Percentiles rank a stretch among this genome's conserved stretches.
Conservation (phyloP, 1,139 yeast genomes). For the Wickerhamomyces sp. region DNA sequence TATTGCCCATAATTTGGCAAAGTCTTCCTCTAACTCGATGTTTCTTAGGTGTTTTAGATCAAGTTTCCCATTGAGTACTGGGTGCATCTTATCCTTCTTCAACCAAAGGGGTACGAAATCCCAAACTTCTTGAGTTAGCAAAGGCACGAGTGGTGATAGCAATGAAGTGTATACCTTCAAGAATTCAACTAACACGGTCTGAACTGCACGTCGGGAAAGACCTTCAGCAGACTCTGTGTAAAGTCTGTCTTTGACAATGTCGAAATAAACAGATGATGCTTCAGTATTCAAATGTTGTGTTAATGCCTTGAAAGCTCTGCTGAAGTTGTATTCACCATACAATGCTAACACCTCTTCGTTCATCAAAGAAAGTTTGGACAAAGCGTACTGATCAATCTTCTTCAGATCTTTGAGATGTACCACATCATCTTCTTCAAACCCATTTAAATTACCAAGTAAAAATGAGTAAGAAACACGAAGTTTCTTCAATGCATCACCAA, state of each 20-base stretch:
- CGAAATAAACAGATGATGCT: conserved; percentile 81
- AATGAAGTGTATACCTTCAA: conserved; percentile 58
- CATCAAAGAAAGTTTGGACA: conserved; percentile 50
- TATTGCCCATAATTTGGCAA: conserved; percentile 36
- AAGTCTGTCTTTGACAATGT: conserved; percentile 76
- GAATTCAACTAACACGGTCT: conserved; percentile 63
- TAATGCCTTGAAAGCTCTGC: conserved; percentile 55
- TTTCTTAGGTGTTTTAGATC: conserved; percentile 35
- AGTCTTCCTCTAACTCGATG: conserved; percentile 26
- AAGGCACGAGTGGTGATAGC: conserved; percentile 77
- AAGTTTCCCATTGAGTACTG: conserved; percentile 42
- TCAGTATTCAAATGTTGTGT: conserved; percentile 71
- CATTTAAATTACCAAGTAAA: conserved; percentile 69
- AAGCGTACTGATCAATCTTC: conserved; percentile 59
- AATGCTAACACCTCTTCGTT: conserved; percentile 36
- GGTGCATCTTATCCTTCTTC: conserved; percentile 36
- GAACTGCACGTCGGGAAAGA: conserved; percentile 56
- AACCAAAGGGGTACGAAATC: conserved; percentile 39
- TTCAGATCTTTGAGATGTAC: conserved; percentile 37
- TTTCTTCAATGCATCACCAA: conserved; percentile 76
- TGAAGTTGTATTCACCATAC: conserved; percentile 59
- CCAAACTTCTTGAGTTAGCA: conserved; percentile 88
- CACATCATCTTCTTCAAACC: conserved; percentile 22
- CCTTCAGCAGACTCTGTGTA: conserved; percentile 60
- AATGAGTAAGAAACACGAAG: conserved; percentile 77